Evolutionary conservation across 176 grass and related monocot genomes (phyloP), one percentile per base, ranked within the genome.

Genomic region (Phoenix dactylifera): DNA sequence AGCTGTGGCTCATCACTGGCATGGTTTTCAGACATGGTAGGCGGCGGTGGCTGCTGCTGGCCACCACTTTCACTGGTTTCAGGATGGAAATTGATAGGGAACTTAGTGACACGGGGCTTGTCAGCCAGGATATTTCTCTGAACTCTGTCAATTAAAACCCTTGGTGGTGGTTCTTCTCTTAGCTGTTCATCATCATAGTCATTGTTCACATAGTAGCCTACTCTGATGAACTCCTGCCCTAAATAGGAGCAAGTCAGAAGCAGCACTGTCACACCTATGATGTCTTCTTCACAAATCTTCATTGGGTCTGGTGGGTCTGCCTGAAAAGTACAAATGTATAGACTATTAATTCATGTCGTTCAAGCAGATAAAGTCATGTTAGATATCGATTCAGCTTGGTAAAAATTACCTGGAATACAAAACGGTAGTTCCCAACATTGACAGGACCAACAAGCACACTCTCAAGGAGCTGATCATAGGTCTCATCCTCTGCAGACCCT

Each of bases 191-290:
- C 87, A 6, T 88, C 93, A 1, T 98, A 98, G 10, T 98, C 93
- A 10, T 98, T 98, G 81, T 92, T 98, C 59, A 98, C 93, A 0
- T 98, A 98, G 79, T 98, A 98, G 20, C 93, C 93, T 51, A 98
- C 93, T 66, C 93, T 81, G 69, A 98, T 92, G 81, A 98, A 98
- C 71, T 98, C 93, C 59, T 98, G 93, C 10, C 93, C 87, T 76
- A 98, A 64, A 68, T 92, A 98, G 2, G 93, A 98, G 69, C 87
- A 98, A 18, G 93, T 98, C 76, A 98, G 59, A 16, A 98, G 74
- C 59, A 98, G 73, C 66, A 98, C 93, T 0, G 93, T 98, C 35
- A 98, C 93, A 12, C 93, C 93, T 15, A 92, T 98, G 58, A 98
- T 98, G 68, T 98, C 93, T 76, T 98, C 79, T 70, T 98, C 93